These are phyloP conservation scores for Cyberlindnera xylosilytica DNA, from an alignment of 805 yeast species.

Conservation along the genomic window DNA sequence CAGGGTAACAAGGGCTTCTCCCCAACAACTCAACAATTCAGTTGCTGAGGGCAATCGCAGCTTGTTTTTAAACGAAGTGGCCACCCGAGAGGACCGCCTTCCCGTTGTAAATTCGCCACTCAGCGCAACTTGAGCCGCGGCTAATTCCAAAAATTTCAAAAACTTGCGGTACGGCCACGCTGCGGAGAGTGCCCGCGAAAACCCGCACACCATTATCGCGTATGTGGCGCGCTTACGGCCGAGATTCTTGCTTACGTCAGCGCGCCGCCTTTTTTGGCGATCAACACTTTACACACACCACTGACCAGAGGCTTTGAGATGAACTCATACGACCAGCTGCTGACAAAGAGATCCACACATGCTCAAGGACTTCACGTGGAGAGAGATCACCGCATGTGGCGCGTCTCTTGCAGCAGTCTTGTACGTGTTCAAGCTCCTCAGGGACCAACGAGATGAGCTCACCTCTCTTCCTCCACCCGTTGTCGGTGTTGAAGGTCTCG, in stretches of 20 bases:
- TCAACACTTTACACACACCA: no score
- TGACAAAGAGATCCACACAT: no score
- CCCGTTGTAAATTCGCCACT: neutral
- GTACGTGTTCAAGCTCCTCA: slow-evolving; percentile 9
- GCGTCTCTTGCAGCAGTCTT: slow-evolving; percentile 17
- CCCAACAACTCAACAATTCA: slow-evolving; percentile 4
- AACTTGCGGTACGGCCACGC: neutral
- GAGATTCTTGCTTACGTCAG: no score
- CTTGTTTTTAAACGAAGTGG: no score
- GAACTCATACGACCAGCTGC: no score
- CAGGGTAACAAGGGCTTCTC: no score
- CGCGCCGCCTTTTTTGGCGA: no score
- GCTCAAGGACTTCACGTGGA: slow-evolving; percentile 19
- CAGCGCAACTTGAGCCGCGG: neutral
- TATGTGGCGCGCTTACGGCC: no score
- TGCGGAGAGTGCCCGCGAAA: neutral
- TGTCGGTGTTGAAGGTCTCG: slow-evolving; percentile 69
- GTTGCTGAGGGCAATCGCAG: no score
- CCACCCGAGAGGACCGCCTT: no score
- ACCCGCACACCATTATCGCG: neutral
- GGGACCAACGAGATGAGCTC: slow-evolving; percentile 4
- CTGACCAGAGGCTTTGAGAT: no score
- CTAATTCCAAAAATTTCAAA: no score
- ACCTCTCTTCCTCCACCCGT: slow-evolving; percentile 30
- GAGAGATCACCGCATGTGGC: slow-evolving; percentile 25